These are phyloP conservation scores for Phaeosphaeria sp. DNA, from an alignment of 2,329 filamentous ascomycete species.

Conservation along the genomic window DNA sequence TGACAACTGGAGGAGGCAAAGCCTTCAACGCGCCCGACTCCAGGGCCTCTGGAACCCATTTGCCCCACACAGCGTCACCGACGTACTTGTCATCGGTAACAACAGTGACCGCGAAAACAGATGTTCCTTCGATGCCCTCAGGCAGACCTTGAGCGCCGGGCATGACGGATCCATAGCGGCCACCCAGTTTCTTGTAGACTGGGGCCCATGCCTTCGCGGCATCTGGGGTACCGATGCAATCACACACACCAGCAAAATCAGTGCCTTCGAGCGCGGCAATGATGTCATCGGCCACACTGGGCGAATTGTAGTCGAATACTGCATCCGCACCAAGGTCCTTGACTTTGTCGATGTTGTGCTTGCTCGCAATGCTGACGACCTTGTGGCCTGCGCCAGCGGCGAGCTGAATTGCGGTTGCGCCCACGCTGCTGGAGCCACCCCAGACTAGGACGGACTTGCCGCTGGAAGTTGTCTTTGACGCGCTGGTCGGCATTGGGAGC, in stretches of 20 bases:
- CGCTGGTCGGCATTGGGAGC: slow-evolving; percentile 47
- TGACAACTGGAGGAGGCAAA: slow-evolving; percentile 37
- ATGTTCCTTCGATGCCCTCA: slow-evolving; percentile 32
- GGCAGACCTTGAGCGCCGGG: slow-evolving; percentile 27
- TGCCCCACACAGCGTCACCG: slow-evolving; percentile 43
- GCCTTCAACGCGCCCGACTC: slow-evolving; percentile 40
- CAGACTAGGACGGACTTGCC: slow-evolving; percentile 56
- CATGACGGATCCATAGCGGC: slow-evolving; percentile 36
- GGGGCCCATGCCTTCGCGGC: slow-evolving; percentile 33
- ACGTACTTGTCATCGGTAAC: slow-evolving; percentile 31
- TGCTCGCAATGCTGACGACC: slow-evolving; percentile 50
- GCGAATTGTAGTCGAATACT: slow-evolving; percentile 43
- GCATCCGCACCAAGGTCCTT: slow-evolving; percentile 38
- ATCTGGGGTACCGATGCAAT: slow-evolving; percentile 40
- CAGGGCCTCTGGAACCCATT: slow-evolving; percentile 41
- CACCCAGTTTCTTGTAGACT: slow-evolving; percentile 38
- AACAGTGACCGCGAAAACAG: slow-evolving; percentile 31
- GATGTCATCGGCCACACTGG: slow-evolving; percentile 46
- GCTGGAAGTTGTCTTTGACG: slow-evolving; percentile 36
- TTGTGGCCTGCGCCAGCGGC: slow-evolving; percentile 50
- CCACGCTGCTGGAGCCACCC: slow-evolving; percentile 57
- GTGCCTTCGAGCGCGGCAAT: slow-evolving; percentile 50
- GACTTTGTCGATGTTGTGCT: slow-evolving; percentile 37
- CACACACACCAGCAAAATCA: slow-evolving; percentile 53
- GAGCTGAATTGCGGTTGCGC: slow-evolving; percentile 55